These are phyloP conservation scores for Flaveria robusta DNA, from an alignment of 129 eudicot genomes.

Conservation along the genomic window DNA sequence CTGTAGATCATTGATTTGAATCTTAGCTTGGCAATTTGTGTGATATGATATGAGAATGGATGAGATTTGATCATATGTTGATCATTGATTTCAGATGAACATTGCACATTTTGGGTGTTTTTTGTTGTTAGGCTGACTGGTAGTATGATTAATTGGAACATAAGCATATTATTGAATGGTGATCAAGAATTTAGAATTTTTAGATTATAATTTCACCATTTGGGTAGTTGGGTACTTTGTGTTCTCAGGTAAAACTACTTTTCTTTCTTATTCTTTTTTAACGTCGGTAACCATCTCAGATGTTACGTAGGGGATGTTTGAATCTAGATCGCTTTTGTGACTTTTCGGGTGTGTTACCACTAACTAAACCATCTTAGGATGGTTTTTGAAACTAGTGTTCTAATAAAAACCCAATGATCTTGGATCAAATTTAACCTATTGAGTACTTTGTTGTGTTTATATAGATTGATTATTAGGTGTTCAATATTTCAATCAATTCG, in stretches of 20 bases:
- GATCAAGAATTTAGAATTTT: neutral
- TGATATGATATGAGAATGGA: no score
- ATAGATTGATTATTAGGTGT: no score
- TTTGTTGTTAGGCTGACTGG: neutral
- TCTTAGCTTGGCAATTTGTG: no score
- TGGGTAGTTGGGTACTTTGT: neutral
- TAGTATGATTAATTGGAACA: neutral
- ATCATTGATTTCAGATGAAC: neutral
- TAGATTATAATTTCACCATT: neutral
- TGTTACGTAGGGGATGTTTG: neutral
- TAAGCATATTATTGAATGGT: neutral
- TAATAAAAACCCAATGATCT: no score
- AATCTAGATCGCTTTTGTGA: neutral
- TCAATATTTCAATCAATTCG: no score
- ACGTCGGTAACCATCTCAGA: neutral
- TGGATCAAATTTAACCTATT: no score
- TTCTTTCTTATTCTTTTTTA: neutral
- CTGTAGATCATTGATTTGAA: no score
- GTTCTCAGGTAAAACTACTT: neutral
- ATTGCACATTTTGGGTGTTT: neutral
- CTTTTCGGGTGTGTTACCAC: no score
- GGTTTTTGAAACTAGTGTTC: no score
- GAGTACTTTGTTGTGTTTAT: no score
- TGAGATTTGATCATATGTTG: neutral
- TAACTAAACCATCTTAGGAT: no score